phyloP scores from a whole-genome alignment of 192 early-diverging fungal species.

The Coemansia sp. region DNA sequence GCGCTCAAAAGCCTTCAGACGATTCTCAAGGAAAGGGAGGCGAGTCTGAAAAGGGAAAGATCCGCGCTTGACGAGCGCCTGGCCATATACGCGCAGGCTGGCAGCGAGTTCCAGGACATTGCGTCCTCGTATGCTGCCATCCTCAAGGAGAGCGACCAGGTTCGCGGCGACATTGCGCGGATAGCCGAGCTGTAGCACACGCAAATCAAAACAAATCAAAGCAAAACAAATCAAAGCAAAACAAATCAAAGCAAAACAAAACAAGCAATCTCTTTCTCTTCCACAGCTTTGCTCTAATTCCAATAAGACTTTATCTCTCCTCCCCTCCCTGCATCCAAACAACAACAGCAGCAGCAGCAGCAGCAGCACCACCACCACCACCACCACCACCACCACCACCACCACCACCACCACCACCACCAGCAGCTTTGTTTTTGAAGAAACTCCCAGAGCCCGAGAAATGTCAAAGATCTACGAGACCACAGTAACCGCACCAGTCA shows the following conservation, averaged over 20 bases:
- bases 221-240: too few relatives aligned
- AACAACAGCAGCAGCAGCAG: too few relatives aligned
- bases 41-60: conserved; percentile 30
- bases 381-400: too few relatives aligned
- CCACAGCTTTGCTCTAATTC: too few relatives aligned
- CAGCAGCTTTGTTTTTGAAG: too few relatives aligned
- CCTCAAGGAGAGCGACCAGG: conserved; percentile 30
- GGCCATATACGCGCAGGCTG: conserved; percentile 45
- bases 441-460: neutral
- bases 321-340: too few relatives aligned
- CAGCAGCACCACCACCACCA: too few relatives aligned
- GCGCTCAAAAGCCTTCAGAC: conserved; percentile 24
- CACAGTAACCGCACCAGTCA: conserved; percentile 95
- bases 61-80: conserved; percentile 45
- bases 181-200: conserved; percentile 31
- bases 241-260: too few relatives aligned
- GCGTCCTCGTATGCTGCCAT: conserved; percentile 34
- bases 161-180: conserved; percentile 42
- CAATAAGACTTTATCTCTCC: too few relatives aligned
- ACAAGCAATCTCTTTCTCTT: too few relatives aligned
- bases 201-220: too few relatives aligned
- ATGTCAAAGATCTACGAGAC: conserved; percentile 53
- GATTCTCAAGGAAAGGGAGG: conserved; percentile 20
- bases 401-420: too few relatives aligned
- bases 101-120: conserved; percentile 51